A percentile compares a stretch with the other conserved stretches of the same genome.
phyloP scores from a whole-genome alignment of 805 yeast genomes.

The Saccharomyces mikatae region DNA sequence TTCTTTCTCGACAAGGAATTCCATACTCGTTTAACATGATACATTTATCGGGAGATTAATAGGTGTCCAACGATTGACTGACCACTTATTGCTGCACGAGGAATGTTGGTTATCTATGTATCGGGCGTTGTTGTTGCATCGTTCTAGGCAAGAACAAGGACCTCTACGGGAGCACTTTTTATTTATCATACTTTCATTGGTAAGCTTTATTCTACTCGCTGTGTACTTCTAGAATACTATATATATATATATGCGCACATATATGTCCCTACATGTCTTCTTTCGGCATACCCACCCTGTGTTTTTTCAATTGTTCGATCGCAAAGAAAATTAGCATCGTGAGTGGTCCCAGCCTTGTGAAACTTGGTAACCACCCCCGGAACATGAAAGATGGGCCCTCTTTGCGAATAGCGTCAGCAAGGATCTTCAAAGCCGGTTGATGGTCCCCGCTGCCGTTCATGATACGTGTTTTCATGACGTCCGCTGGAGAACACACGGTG shows the following conservation, averaged over 20 bases:
- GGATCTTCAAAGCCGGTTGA: conserved; percentile 43
- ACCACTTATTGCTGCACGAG: not conserved
- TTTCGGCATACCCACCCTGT: conserved; percentile 40
- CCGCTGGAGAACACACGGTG: conserved; percentile 88
- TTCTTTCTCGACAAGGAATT: not conserved
- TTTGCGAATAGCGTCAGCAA: conserved; percentile 45
- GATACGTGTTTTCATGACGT: conserved; percentile 79
- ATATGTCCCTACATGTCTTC: conserved; percentile 1
- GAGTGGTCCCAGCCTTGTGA: conserved; percentile 78
- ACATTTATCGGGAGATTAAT: not conserved
- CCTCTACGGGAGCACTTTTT: not conserved
- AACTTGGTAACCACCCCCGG: conserved; percentile 87
- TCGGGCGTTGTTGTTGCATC: not conserved
- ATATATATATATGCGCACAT: not conserved
- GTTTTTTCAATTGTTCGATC: conserved; percentile 55
- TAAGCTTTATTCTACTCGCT: not conserved
- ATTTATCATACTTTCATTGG: not conserved
- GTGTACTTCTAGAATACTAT: not conserved
- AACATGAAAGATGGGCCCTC: conserved; percentile 80
- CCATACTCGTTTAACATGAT: not conserved
- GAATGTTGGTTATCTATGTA: not conserved
- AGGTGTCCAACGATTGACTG: not conserved
- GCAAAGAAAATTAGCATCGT: conserved; percentile 63
- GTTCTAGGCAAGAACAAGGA: not conserved
- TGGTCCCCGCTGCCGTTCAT: conserved; percentile 50